Evolutionary conservation across 176 grass and related monocot genomes (phyloP).

Genomic region (Aegilops tauschii): DNA sequence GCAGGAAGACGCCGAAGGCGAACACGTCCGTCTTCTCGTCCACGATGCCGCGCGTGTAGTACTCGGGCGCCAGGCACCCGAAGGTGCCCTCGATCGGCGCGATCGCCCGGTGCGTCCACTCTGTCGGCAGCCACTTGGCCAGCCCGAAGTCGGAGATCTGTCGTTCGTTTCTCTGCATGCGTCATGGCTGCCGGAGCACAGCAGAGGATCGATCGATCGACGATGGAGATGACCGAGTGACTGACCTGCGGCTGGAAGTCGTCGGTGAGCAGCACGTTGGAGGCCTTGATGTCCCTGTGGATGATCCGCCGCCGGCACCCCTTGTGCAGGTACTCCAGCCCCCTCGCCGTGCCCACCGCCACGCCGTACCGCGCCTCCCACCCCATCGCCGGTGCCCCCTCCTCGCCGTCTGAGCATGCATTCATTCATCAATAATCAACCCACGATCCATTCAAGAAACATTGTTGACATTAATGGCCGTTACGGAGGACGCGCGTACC

Average conservation of each 20-base stretch:
- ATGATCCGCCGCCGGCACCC: conserved; percentile 85
- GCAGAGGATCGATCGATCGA: no score
- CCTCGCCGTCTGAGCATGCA: conserved; percentile 23
- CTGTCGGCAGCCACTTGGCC: conserved; percentile 86
- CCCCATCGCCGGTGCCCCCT: conserved; percentile 47
- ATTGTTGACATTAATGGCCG: background rate
- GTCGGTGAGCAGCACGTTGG: conserved; percentile 75
- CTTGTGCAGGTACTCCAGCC: conserved; percentile 89
- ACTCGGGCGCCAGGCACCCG: conserved; percentile 89
- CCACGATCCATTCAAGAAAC: background rate
- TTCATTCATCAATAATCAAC: background rate
- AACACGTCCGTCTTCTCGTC: conserved; percentile 98
- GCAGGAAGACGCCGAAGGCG: conserved; percentile 89
- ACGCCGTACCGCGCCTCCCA: conserved; percentile 66
- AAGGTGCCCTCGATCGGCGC: conserved; percentile 95
- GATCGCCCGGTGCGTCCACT: conserved; percentile 91
- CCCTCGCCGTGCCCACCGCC: conserved; percentile 72
- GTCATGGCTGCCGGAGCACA: no score
- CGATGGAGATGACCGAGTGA: no score
- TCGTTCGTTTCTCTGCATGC: no score
- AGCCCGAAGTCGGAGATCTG: conserved; percentile 95
- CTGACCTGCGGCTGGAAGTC: conserved; percentile 77
- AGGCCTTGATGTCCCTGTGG: conserved; percentile 91
- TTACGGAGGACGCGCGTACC: background rate
- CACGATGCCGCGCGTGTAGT: conserved; percentile 89